Percentiles rank a stretch among this genome's conserved stretches.
Conservation (phyloP, 2,329 filamentous ascomycete species). For the Annulohypoxylon truncatum region DNA sequence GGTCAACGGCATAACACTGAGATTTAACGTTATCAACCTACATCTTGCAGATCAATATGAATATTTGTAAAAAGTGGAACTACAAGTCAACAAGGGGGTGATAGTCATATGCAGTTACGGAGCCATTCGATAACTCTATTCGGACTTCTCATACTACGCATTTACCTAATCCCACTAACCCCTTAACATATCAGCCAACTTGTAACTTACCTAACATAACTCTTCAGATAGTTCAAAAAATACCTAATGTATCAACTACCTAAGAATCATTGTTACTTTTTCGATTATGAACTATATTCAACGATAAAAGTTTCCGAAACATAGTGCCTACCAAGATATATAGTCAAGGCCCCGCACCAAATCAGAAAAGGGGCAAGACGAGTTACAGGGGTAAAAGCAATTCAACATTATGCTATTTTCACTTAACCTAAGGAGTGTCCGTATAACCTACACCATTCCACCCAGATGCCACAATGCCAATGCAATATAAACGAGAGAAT, state of each 20-base stretch:
- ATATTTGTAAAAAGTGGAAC: not conserved
- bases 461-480: not conserved
- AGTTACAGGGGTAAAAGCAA: not conserved
- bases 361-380: not conserved
- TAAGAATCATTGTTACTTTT: no score
- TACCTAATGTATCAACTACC: no score
- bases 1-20: not conserved
- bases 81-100: not conserved
- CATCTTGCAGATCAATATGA: not conserved
- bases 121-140: not conserved
- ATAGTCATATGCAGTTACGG: not conserved
- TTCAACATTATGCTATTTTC: not conserved
- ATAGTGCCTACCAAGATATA: no score
- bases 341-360: not conserved
- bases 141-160: not conserved
- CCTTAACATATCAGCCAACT: no score
- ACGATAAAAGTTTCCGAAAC: no score
- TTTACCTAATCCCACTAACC: no score
- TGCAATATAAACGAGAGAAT: not conserved
- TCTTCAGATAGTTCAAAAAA: no score
- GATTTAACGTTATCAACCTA: not conserved
- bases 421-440: not conserved
- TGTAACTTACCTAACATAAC: no score
- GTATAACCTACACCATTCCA: not conserved
- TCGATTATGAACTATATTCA: no score